Base-by-base conservation (phyloP, 2,329 filamentous ascomycete genomes). In the Plectosphaerella sp. region DNA sequence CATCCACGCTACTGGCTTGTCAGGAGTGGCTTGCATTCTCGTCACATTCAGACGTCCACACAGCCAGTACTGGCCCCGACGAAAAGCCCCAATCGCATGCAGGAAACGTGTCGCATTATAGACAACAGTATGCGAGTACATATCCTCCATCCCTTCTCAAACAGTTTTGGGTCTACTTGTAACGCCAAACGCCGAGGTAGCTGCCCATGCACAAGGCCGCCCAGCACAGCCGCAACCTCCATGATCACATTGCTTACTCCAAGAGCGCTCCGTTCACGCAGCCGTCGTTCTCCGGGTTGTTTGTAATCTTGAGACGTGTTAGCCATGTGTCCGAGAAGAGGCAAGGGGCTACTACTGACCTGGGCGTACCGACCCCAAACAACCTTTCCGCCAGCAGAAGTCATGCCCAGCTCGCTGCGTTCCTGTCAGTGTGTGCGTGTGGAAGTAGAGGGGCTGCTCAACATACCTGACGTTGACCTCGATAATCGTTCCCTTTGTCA, bases 361-460 rank as follows among this genome's bases (percentile, higher is more conserved):
- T 16, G 24, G 16, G n/a, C 25, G 22, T 86, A 94, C 59, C 89
- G 80, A 61, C 90, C 91, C 92, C 92, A 97, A 7, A 93, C 90
- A 9, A 96, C 90, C 74, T 97, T 97, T 57, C 94, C 94, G 57
- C 85, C 86, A 2, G 92, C 87, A 3, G 94, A 97, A 15, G 47
- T 49, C 47, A 49, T 41, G 8, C 37, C 37, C 7, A 41, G 36
- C 15, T 49, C 35, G 47, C 47, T 41, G 37, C 15, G 37, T 14
- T 16, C 10, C 37, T n/a, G 37, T 18, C 15, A 41, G 14, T 7
- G 7, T 41, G 15, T n/a, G 14, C n/a, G 14, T 4, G 14, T 41
- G 37, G 16, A 16, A 15, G 95, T 91, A 56, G 97, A 76, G 57
- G 94, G 94, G 57, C 97, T 22, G 72, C 68, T 99, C 94, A 52